These are phyloP conservation scores for Zymoseptoria ardabiliae DNA, from an alignment of 2,329 filamentous ascomycete species.

Conservation along the genomic window DNA sequence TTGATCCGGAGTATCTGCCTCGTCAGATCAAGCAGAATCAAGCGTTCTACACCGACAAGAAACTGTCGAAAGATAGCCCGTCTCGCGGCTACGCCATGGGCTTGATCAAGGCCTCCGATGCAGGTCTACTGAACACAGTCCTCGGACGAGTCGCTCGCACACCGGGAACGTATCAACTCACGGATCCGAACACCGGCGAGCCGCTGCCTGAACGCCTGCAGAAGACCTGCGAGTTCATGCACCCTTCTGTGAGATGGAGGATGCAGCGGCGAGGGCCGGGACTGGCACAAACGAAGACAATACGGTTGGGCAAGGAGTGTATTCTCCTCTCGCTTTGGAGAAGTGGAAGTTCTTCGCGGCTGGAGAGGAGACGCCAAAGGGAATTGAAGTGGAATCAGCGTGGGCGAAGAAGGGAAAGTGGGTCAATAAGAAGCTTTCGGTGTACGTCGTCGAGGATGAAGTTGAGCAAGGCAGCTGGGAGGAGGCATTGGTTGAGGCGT, in stretches of 20 bases:
- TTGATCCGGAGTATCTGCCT: slow-evolving; percentile 36
- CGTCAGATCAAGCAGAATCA: slow-evolving; percentile 37
- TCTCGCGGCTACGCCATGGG: slow-evolving; percentile 36
- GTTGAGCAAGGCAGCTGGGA: slow-evolving; percentile 5
- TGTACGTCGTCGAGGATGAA: slow-evolving; percentile 11
- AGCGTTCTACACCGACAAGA: slow-evolving; percentile 34
- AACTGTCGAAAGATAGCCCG: slow-evolving; percentile 25
- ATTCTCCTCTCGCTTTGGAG: slow-evolving; percentile 4
- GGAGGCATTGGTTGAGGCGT: slow-evolving; percentile 3
- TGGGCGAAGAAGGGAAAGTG: slow-evolving; percentile 9
- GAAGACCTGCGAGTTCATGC: slow-evolving; percentile 44
- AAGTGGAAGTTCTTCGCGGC: slow-evolving; percentile 9
- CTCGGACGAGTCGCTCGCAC: slow-evolving; percentile 36
- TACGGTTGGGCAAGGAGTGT: slow-evolving; percentile 6
- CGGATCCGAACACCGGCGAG: slow-evolving; percentile 34
- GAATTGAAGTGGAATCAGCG: slow-evolving; percentile 2
- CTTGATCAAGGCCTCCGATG: slow-evolving; percentile 35
- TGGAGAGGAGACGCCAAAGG: slow-evolving; percentile 1
- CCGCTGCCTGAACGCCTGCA: slow-evolving; percentile 33
- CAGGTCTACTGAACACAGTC: slow-evolving; percentile 35
- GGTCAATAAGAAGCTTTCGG: slow-evolving; percentile 5
- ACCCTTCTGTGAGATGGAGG: slow-evolving; percentile 40
- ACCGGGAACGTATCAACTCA: slow-evolving; percentile 38
- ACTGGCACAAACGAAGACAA: slow-evolving; percentile 11
- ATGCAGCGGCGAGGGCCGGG: slow-evolving; percentile 37